phyloP scores from a whole-genome alignment of 345 rosid species.

The Rhodamnia argentea region DNA sequence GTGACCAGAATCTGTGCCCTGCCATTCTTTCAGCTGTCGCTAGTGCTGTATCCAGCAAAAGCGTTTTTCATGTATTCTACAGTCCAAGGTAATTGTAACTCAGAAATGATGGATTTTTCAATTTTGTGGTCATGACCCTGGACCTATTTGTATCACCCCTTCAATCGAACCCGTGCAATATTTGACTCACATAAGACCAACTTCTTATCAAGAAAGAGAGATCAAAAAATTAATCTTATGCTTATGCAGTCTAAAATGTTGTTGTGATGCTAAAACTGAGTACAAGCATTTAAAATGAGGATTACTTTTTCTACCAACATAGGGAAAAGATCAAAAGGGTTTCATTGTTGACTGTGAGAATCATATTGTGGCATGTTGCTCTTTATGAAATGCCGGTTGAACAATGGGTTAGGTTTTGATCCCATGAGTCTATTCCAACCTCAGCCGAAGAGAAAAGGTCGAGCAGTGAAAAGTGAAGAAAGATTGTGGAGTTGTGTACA shows the following conservation, averaged over 20 bases:
- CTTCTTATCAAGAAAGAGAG: background rate
- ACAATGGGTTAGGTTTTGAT: background rate
- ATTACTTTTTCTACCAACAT: background rate
- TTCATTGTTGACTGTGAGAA: background rate
- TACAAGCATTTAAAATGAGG: background rate
- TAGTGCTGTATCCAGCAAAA: slow-evolving; percentile 55
- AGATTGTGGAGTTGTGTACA: background rate
- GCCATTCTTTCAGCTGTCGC: slow-evolving; percentile 51
- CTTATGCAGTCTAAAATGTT: background rate
- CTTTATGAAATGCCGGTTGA: background rate
- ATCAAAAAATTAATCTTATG: background rate
- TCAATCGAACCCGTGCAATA: background rate
- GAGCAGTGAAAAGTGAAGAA: background rate
- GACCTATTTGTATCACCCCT: background rate
- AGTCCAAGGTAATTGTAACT: slow-evolving; percentile 62
- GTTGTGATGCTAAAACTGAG: background rate
- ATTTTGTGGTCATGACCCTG: background rate
- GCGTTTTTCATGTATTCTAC: slow-evolving; percentile 62
- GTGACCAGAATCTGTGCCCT: slow-evolving; percentile 41
- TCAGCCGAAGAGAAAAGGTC: background rate
- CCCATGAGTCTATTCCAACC: background rate
- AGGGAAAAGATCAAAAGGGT: background rate
- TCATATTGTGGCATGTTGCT: background rate
- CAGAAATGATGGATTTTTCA: background rate
- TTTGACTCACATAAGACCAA: background rate